Conservation (phyloP, 805 yeast genomes). For the Candida tammaniensis region DNA sequence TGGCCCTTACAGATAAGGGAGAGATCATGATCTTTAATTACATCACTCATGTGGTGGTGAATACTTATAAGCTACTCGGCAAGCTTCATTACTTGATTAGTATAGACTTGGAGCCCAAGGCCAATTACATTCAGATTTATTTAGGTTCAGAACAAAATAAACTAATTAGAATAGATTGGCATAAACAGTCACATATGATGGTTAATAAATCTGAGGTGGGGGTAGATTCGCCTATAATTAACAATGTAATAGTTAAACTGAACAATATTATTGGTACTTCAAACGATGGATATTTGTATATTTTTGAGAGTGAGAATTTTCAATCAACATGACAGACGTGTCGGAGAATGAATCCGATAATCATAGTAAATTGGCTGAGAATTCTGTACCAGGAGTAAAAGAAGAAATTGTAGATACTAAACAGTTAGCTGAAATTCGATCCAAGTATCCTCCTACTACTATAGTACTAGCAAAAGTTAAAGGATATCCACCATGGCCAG, state of each 20-base stretch:
- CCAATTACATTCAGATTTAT: conserved; percentile 1
- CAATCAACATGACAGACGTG: no score
- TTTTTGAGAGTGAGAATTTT: conserved; percentile 6
- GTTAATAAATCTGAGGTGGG: background rate
- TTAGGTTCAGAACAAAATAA: conserved; percentile 2
- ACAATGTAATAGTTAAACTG: conserved; percentile 1
- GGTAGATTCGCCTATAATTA: conserved; percentile 1
- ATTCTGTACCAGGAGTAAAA: no score
- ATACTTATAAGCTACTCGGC: conserved; percentile 6
- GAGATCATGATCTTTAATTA: conserved; percentile 8
- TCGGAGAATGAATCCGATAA: no score
- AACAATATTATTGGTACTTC: conserved; percentile 1
- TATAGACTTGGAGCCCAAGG: background rate
- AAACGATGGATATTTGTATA: conserved; percentile 8
- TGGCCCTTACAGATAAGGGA: conserved; percentile 8
- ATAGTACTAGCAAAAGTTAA: conserved; percentile 71
- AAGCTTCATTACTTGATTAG: conserved; percentile 3
- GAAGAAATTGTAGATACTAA: no score
- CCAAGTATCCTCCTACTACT: conserved; percentile 8
- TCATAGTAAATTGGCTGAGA: no score
- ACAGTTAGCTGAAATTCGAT: no score
- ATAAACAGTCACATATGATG: conserved; percentile 2
- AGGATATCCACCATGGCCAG: conserved; percentile 92
- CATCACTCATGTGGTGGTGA: conserved; percentile 1
- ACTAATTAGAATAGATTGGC: conserved; percentile 7